phyloP scores from a whole-genome alignment of 2,329 filamentous ascomycete genomes.

The Emergomyces pasteurianus region DNA sequence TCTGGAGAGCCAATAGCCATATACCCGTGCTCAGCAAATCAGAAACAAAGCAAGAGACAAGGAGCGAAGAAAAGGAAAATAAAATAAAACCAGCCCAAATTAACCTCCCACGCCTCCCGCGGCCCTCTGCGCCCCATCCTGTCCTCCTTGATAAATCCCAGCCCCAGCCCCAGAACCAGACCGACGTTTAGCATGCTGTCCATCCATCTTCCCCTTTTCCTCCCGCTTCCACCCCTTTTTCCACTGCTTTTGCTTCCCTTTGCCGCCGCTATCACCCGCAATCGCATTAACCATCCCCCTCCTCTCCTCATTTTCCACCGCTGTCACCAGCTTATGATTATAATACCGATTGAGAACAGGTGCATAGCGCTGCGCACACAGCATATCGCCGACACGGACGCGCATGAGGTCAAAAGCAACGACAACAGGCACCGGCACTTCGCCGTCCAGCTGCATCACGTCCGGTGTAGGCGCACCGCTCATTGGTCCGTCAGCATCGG shows the following conservation, averaged over 20 bases:
- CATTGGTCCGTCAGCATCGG: background rate
- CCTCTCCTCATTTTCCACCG: conserved; percentile 24
- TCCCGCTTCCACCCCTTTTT: conserved; percentile 10
- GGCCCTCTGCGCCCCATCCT: background rate
- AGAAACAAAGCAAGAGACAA: background rate
- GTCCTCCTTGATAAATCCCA: background rate
- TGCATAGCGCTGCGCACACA: conserved; percentile 44
- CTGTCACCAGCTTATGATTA: conserved; percentile 33
- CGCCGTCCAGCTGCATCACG: conserved; percentile 6
- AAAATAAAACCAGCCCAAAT: background rate
- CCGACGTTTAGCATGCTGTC: background rate
- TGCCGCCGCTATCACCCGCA: conserved; percentile 6
- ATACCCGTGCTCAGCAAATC: too few relatives aligned
- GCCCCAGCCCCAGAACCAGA: background rate
- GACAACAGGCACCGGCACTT: conserved; percentile 41
- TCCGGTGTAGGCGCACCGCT: background rate
- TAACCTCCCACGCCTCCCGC: background rate
- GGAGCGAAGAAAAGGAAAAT: background rate
- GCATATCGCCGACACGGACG: conserved; percentile 47
- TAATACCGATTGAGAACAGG: conserved; percentile 39
- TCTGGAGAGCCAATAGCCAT: too few relatives aligned
- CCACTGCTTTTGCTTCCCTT: conserved; percentile 13
- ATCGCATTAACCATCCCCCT: background rate
- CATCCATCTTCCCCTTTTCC: background rate
- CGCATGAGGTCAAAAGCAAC: conserved; percentile 55